phyloP scores from a whole-genome alignment of 2,329 filamentous ascomycete genomes.

The Penicillium sp. region DNA sequence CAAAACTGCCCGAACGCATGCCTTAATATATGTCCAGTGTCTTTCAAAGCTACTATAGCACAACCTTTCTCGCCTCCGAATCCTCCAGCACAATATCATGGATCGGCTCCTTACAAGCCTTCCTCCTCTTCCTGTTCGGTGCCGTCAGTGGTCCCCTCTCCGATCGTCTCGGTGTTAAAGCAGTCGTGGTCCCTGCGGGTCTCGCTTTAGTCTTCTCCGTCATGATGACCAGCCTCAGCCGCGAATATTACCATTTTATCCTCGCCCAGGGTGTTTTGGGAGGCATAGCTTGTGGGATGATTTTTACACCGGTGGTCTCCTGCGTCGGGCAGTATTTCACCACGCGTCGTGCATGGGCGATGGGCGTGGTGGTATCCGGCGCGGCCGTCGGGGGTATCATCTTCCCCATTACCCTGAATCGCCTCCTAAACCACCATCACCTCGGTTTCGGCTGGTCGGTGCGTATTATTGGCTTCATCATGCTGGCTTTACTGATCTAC shows the following conservation, averaged over 20 bases:
- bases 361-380: not conserved
- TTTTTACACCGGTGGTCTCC: not conserved
- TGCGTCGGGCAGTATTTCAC: not conserved
- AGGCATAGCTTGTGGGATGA: not conserved
- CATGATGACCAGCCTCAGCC: not conserved
- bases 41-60: not conserved
- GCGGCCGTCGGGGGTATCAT: not conserved
- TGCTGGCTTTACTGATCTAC: constrained; percentile 50
- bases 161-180: constrained; percentile 43
- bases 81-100: constrained; percentile 39
- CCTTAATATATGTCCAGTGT: not conserved
- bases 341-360: not conserved
- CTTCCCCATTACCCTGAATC: not conserved
- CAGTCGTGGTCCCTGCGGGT: not conserved
- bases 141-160: constrained; percentile 49
- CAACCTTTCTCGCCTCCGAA: not conserved
- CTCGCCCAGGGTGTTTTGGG: not conserved
- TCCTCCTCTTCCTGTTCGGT: constrained; percentile 47
- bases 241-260: not conserved
- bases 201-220: not conserved
- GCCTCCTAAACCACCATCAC: constrained; percentile 38
- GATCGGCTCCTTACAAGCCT: constrained; percentile 48
- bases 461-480: constrained; percentile 55
- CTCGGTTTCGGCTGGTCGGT: constrained; percentile 58
- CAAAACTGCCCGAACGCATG: too few species aligned